phyloP scores from a whole-genome alignment of 2,329 filamentous ascomycete species.

The Annulohypoxylon truncatum region DNA sequence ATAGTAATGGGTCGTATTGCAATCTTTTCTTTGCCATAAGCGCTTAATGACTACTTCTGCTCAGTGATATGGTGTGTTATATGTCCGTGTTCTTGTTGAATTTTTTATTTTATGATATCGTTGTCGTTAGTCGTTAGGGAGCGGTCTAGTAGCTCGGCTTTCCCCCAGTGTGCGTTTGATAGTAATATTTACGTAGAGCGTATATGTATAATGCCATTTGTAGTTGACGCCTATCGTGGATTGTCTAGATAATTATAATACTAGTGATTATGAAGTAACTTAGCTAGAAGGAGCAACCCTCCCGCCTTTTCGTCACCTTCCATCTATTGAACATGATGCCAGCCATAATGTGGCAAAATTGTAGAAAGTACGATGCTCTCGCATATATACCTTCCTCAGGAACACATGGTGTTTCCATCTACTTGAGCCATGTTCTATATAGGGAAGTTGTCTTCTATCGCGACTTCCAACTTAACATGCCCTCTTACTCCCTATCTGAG shows the following conservation, averaged over 20 bases:
- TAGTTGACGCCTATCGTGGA: no score
- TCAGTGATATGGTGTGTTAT: background rate
- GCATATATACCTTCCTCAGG: background rate
- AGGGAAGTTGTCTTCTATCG: conserved; percentile 2
- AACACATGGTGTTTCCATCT: background rate
- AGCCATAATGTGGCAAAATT: background rate
- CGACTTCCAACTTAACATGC: background rate
- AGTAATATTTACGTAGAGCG: no score
- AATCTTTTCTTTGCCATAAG: conserved; percentile 19
- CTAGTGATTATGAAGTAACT: no score
- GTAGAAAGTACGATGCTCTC: background rate
- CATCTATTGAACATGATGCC: background rate
- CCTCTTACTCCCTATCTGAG: background rate
- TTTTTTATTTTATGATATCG: no score
- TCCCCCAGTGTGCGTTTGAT: no score
- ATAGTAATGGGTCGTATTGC: conserved; percentile 37
- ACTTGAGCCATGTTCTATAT: background rate
- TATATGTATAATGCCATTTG: no score
- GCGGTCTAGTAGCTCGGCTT: no score
- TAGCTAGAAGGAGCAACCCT: background rate
- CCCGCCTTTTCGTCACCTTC: background rate
- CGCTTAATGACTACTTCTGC: background rate
- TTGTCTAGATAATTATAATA: no score
- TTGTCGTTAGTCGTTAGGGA: no score
- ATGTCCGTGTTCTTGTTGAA: background rate